Conservation (phyloP, 2,329 filamentous ascomycete genomes). For the Cadophora gregata region DNA sequence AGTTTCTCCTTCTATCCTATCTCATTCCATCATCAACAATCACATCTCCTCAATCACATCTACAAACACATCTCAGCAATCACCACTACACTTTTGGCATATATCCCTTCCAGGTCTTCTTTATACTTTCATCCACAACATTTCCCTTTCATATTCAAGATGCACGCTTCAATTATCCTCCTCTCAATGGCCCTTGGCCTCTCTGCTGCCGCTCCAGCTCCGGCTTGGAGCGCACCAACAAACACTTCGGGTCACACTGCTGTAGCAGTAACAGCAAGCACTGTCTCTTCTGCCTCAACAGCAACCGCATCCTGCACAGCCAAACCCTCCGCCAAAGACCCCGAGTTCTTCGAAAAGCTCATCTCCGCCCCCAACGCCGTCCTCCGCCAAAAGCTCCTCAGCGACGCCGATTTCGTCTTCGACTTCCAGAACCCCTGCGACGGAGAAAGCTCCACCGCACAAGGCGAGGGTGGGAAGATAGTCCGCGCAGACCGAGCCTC, state of each 20-base stretch:
- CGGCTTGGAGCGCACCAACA: neutral
- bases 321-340: constrained; percentile 10
- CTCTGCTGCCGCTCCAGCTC: neutral
- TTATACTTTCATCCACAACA: neutral
- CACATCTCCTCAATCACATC: neutral
- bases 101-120: neutral
- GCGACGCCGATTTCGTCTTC: constrained; percentile 55
- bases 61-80: neutral
- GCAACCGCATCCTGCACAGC: constrained; percentile 16
- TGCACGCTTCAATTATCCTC: constrained; percentile 7
- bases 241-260: neutral
- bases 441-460: constrained; percentile 36
- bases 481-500: constrained; percentile 59
- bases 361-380: constrained; percentile 45
- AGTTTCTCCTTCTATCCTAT: neutral
- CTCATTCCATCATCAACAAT: constrained; percentile 14
- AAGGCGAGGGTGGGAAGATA: constrained; percentile 53
- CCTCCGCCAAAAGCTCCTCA: constrained; percentile 51
- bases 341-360: constrained; percentile 30
- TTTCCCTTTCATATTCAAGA: neutral
- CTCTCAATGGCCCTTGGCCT: constrained; percentile 5
- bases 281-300: neutral
- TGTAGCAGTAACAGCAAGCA: neutral
- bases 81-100: neutral
- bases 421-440: constrained; percentile 49